These are phyloP conservation scores for Dinochytrium kinnereticum DNA, from an alignment of 371 early-diverging fungal genomes.

Conservation along the genomic window DNA sequence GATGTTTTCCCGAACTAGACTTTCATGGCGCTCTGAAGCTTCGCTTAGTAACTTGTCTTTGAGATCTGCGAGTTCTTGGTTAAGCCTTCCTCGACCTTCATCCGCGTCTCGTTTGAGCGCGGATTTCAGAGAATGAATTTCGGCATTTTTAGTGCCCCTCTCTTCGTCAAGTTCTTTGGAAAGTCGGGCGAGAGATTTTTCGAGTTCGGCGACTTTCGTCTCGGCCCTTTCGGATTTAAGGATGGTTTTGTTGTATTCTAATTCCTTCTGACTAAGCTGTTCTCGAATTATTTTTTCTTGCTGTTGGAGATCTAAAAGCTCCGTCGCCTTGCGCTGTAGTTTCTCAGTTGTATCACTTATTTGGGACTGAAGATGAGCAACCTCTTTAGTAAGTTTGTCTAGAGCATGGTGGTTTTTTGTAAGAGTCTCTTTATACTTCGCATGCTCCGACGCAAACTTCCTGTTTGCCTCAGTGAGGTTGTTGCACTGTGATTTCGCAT, in stretches of 20 bases:
- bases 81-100: slow-evolving; percentile 16
- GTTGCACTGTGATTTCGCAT: slow-evolving; percentile 15
- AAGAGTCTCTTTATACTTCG: slow-evolving; percentile 33
- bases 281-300: slow-evolving; percentile 26
- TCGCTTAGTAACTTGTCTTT: slow-evolving; percentile 24
- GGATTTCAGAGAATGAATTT: slow-evolving; percentile 29
- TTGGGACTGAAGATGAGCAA: background rate
- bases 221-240: slow-evolving; percentile 36
- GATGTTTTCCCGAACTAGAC: slow-evolving; percentile 31
- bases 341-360: slow-evolving; percentile 19
- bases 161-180: slow-evolving; percentile 17
- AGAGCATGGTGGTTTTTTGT: slow-evolving; percentile 13
- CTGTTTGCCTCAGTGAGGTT: slow-evolving; percentile 30
- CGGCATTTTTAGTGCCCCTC: slow-evolving; percentile 21
- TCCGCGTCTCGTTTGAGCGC: slow-evolving; percentile 27
- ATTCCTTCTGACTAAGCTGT: slow-evolving; percentile 18
- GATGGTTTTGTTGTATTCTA: slow-evolving; percentile 21
- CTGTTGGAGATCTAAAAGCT: slow-evolving; percentile 8
- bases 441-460: slow-evolving; percentile 29
- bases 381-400: slow-evolving; percentile 14
- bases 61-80: slow-evolving; percentile 29
- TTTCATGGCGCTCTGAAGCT: slow-evolving; percentile 7
- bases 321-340: slow-evolving; percentile 11
- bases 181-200: slow-evolving; percentile 6
- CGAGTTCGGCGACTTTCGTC: slow-evolving; percentile 22